phyloP scores from a whole-genome alignment of 306 rosid genomes.

The Dryas alaskensis region DNA sequence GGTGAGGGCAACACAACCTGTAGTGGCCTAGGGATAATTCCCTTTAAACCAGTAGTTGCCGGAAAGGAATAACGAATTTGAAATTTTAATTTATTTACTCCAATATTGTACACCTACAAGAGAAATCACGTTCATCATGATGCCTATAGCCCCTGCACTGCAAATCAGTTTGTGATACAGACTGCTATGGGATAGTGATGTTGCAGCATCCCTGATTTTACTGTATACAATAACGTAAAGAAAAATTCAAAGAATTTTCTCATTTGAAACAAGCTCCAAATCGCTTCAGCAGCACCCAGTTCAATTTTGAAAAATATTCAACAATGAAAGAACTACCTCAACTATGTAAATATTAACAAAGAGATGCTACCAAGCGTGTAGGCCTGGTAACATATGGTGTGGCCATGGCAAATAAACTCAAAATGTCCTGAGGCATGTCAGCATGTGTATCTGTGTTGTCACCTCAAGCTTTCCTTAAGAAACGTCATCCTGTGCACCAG shows the following conservation, averaged over 20 bases:
- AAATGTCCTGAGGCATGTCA: conserved; percentile 19
- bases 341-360: conserved; percentile 38
- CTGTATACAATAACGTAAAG: neutral
- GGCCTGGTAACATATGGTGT: conserved; percentile 19
- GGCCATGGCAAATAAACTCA: conserved; percentile 22
- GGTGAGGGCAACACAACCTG: too few species aligned
- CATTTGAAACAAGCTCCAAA: conserved; percentile 6
- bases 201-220: neutral
- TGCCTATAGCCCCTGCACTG: neutral
- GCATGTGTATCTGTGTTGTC: neutral
- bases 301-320: conserved; percentile 27
- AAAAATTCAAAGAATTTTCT: neutral
- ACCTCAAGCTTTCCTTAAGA: conserved; percentile 23
- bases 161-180: neutral
- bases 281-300: conserved; percentile 21
- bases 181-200: neutral
- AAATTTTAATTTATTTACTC: conserved; percentile 4
- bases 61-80: neutral
- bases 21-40: too few species aligned
- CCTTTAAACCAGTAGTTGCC: too few species aligned
- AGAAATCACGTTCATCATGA: neutral
- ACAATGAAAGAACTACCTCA: conserved; percentile 31
- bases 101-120: conserved; percentile 12
- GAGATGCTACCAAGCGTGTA: conserved; percentile 29
- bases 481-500: conserved; percentile 43